Percentiles rank a stretch among this genome's conserved stretches.
Evolutionary conservation across 768 basidiomycete species (phyloP).

Genomic region (Hericium rajendrae): DNA sequence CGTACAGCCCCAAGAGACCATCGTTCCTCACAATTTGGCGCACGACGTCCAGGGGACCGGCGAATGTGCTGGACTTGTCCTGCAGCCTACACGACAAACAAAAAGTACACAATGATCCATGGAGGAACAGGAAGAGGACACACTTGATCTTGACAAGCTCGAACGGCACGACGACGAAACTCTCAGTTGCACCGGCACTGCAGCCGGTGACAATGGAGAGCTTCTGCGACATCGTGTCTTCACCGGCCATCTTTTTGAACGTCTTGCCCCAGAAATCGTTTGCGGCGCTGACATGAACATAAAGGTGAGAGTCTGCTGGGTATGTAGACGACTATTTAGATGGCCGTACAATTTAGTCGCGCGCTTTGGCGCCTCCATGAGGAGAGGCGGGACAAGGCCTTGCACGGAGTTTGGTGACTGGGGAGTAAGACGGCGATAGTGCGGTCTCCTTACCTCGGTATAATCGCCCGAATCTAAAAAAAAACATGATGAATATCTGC

Average conservation of each 20-base stretch:
- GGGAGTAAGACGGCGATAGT: background rate
- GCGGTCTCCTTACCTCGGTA: constrained; percentile 60
- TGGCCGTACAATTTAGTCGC: constrained; percentile 82
- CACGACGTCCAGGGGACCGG: constrained; percentile 88
- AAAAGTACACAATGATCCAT: background rate
- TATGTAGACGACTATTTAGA: background rate
- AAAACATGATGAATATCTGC: constrained; percentile 2
- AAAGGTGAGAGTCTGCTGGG: background rate
- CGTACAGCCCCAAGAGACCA: constrained; percentile 79
- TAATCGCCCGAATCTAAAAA: constrained; percentile 58
- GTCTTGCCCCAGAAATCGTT: constrained; percentile 97
- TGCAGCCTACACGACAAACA: constrained; percentile 48
- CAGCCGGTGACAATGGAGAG: constrained; percentile 89
- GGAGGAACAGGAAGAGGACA: constrained; percentile 1
- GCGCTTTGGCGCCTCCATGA: constrained; percentile 96
- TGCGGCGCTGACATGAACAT: constrained; percentile 37
- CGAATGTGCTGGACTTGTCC: constrained; percentile 85
- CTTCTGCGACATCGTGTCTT: constrained; percentile 77
- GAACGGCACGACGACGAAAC: constrained; percentile 91
- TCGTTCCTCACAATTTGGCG: constrained; percentile 67
- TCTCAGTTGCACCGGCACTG: constrained; percentile 92
- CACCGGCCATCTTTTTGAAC: constrained; percentile 50
- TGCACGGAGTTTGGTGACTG: background rate
- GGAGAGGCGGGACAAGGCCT: constrained; percentile 91
- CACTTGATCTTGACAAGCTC: constrained; percentile 89